phyloP scores from a whole-genome alignment of 192 early-diverging fungal species.

The Borealophlyctis nickersoniae region DNA sequence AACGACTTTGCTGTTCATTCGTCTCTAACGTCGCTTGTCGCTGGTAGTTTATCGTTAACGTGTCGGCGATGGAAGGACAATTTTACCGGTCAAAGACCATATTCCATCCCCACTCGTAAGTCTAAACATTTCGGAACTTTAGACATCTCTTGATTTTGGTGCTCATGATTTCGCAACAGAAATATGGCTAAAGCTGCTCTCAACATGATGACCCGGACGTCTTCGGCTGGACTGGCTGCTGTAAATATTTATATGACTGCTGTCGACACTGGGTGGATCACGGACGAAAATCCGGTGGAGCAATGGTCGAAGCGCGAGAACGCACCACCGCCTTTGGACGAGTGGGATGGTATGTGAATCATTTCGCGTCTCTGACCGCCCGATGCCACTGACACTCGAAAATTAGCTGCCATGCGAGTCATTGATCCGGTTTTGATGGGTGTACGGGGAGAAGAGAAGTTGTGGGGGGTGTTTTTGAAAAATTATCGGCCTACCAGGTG shows the following conservation, averaged over 20 bases:
- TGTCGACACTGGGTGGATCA: constrained; percentile 62
- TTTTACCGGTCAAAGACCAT: constrained; percentile 53
- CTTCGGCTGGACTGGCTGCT: constrained; percentile 42
- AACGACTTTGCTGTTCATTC: too few relatives aligned
- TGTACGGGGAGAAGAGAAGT: constrained; percentile 43
- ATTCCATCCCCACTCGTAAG: constrained; percentile 48
- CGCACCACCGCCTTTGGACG: constrained; percentile 51
- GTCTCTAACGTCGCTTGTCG: not conserved
- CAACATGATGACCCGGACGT: constrained; percentile 60
- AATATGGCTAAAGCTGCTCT: constrained; percentile 36
- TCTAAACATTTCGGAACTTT: constrained; percentile 50
- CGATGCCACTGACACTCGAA: too few relatives aligned
- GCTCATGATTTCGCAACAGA: constrained; percentile 1
- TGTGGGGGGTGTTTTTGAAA: constrained; percentile 57
- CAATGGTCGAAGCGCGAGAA: constrained; percentile 39
- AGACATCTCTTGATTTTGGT: not conserved
- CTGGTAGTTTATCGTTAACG: constrained; percentile 53
- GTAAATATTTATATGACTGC: constrained; percentile 55
- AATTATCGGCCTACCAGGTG: constrained; percentile 52
- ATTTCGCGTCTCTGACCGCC: too few relatives aligned
- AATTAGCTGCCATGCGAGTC: constrained; percentile 50
- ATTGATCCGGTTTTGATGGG: constrained; percentile 51
- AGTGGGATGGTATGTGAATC: too few relatives aligned
- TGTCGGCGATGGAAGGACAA: constrained; percentile 59
- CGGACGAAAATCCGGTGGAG: constrained; percentile 55